Conservation (phyloP, 2,329 filamentous ascomycete species). For the Fusarium cyanostomum region DNA sequence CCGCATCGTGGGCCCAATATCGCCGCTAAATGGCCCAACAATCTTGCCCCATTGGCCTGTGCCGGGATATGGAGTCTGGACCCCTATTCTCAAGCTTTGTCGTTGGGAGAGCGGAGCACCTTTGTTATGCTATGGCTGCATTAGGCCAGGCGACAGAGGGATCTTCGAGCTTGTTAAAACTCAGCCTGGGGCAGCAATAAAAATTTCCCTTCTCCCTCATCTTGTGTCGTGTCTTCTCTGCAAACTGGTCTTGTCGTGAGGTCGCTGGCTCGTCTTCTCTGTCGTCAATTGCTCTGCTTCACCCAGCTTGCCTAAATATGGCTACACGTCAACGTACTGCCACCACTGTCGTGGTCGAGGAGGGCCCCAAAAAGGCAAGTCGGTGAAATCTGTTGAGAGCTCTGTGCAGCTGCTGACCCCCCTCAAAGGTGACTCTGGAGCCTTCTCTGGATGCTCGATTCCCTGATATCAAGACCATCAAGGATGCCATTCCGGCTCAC, state of each 20-base stretch:
- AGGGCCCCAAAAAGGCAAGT: constrained; percentile 28
- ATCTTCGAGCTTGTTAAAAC: neutral
- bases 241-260: neutral
- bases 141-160: constrained; percentile 32
- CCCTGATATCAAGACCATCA: constrained; percentile 46
- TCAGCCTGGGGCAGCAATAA: neutral
- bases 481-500: constrained; percentile 64
- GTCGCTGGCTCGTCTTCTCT: no score
- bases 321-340: constrained; percentile 41
- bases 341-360: constrained; percentile 37
- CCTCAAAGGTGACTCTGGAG: constrained; percentile 27
- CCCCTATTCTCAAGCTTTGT: constrained; percentile 34
- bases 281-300: neutral
- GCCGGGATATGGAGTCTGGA: constrained; percentile 29
- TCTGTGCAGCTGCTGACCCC: neutral
- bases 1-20: constrained; percentile 32
- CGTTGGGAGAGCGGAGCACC: constrained; percentile 17
- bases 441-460: constrained; percentile 35
- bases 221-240: neutral
- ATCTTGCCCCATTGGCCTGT: constrained; percentile 29
- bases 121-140: constrained; percentile 32
- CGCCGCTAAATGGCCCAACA: constrained; percentile 21
- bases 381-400: neutral
- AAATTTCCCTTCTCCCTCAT: neutral
- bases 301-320: constrained; percentile 19